These are phyloP conservation scores for Antrodiella citrinella DNA, from an alignment of 768 basidiomycete genomes.

Conservation along the genomic window DNA sequence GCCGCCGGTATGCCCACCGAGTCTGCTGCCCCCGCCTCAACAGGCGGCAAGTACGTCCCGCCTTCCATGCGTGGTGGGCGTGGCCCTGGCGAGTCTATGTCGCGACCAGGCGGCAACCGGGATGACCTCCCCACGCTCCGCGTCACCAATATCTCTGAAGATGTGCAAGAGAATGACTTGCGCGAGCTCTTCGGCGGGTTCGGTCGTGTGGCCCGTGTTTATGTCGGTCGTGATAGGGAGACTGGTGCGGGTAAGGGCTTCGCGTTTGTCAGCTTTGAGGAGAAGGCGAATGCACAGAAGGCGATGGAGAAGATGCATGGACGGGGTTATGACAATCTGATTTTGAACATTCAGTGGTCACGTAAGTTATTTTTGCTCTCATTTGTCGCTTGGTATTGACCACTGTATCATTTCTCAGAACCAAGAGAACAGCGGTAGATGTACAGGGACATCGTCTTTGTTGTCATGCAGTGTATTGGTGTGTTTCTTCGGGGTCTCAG, in stretches of 20 bases:
- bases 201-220: slow-evolving; percentile 81
- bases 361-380: slow-evolving; percentile 31
- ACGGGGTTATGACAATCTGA: slow-evolving; percentile 87
- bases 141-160: slow-evolving; percentile 94
- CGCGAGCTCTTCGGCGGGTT: slow-evolving; percentile 86
- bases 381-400: background rate
- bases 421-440: slow-evolving; percentile 31
- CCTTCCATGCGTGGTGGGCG: slow-evolving; percentile 81
- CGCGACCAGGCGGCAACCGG: slow-evolving; percentile 45
- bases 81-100: slow-evolving; percentile 74
- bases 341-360: slow-evolving; percentile 62
- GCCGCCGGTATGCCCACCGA: slow-evolving; percentile 22
- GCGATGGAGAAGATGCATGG: slow-evolving; percentile 93
- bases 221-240: slow-evolving; percentile 90
- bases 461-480: background rate
- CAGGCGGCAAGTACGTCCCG: slow-evolving; percentile 84
- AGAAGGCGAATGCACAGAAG: slow-evolving; percentile 64
- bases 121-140: slow-evolving; percentile 96
- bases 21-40: slow-evolving; percentile 26
- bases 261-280: slow-evolving; percentile 95
- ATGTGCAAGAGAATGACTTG: slow-evolving; percentile 90
- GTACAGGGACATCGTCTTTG: background rate
- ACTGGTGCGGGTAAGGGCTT: slow-evolving; percentile 95
- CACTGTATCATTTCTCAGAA: slow-evolving; percentile 18
- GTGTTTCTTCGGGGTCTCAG: background rate